Base-by-base conservation (phyloP, 2,329 filamentous ascomycete genomes). In the Ascochyta koolunga region DNA sequence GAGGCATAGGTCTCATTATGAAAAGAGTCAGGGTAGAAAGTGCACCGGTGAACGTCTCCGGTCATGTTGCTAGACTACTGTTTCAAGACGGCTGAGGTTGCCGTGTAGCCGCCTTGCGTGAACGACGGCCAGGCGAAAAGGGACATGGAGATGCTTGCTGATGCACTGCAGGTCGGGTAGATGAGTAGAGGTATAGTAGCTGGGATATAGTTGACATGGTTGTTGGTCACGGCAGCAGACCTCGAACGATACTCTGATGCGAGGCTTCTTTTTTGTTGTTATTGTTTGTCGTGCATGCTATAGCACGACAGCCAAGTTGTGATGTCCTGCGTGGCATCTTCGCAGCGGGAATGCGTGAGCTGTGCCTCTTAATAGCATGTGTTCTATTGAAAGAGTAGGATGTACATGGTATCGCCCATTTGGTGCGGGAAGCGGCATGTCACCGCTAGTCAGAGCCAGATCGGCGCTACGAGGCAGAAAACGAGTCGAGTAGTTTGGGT, bases 61-160 rank as follows among this genome's bases (percentile, higher is more conserved):
- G 15, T 24, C 11, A 4, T 15, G n/a, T 21, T 37, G 37, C 38
- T 37, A 37, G 19, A 25, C 50, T 48, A 53, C 24, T 48, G 43
- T 53, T 47, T 53, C 43, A 48, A 33, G 43, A 43, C 50, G 19
- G 31, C 24, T 42, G 16, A 38, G 43, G 50, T 38, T 41, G 24
- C 19, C 19, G 13, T n/a, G 32, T 42, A 43, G 43, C 42, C 31
- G 37, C 42, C 31, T 35, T 52, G 31, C 50, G 42, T 52, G 42
- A 52, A 52, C 37, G 37, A 41, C 24, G 41, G 15, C 18, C 4
- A 16, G 13, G 15, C n/a, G n/a, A n/a, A n/a, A n/a, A n/a, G 3
- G 15, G n/a, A 33, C 0, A 8, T 33, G 5, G 22, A 16, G 22
- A 16, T 13, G 37, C 22, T 39, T 13, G 16, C 13, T 5, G 15